A percentile compares a stretch with the other conserved stretches of the same genome.
Evolutionary conservation across 345 rosid genomes (phyloP).

Genomic region (Heritiera littoralis): DNA sequence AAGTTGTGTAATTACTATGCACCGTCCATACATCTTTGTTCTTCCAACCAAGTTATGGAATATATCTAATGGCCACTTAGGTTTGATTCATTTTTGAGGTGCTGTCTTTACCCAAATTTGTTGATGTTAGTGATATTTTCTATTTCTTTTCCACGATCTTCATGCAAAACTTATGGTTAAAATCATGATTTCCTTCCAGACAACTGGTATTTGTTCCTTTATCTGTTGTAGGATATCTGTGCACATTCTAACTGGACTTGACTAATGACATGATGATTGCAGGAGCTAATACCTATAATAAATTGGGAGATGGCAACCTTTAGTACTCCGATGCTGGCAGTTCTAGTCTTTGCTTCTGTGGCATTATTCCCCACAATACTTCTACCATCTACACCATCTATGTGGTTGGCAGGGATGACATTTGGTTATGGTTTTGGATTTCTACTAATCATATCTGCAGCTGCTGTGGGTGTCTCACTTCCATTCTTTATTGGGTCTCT

Average conservation of each 20-base stretch:
- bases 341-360: constrained; percentile 76
- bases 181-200: not conserved
- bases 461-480: constrained; percentile 77
- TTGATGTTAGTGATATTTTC: not conserved
- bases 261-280: constrained; percentile 27
- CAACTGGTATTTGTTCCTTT: not conserved
- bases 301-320: constrained; percentile 90
- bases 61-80: not conserved
- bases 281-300: constrained; percentile 92
- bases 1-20: not conserved
- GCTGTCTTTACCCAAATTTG: not conserved
- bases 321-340: constrained; percentile 73
- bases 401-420: constrained; percentile 98
- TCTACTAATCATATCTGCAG: constrained; percentile 68
- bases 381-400: constrained; percentile 97
- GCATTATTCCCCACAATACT: constrained; percentile 85
- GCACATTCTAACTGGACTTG: constrained; percentile 17
- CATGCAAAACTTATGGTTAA: constrained; percentile 3
- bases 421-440: constrained; percentile 96
- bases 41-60: not conserved
- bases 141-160: constrained; percentile 4
- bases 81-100: constrained; percentile 3
- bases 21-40: not conserved
- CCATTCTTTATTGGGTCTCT: constrained; percentile 85
- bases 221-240: constrained; percentile 8